A percentile compares a stretch with the other conserved stretches of the same genome.
Evolutionary conservation across 768 basidiomycete species (phyloP).

Genomic region (Ramaria sp.): DNA sequence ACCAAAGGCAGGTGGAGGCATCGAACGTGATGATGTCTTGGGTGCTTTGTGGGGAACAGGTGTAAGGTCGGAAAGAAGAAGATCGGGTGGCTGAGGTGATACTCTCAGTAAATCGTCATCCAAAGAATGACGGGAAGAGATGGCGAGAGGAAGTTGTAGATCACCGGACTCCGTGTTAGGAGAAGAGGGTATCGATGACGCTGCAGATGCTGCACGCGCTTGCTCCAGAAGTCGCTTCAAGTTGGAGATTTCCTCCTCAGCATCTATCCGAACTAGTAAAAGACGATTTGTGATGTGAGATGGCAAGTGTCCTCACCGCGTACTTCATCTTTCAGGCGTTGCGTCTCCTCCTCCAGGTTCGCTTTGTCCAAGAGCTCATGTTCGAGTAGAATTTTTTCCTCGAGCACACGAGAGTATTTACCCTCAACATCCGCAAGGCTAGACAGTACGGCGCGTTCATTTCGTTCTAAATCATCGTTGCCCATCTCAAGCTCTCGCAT

Average conservation of each 20-base stretch:
- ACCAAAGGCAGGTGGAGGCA: conserved; percentile 6
- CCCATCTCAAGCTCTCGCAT: conserved; percentile 91
- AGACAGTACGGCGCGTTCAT: conserved; percentile 80
- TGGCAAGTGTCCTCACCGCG: conserved; percentile 47
- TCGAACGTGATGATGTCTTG: conserved; percentile 10
- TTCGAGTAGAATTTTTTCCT: conserved; percentile 95
- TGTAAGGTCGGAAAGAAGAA: conserved; percentile 48
- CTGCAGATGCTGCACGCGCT: conserved; percentile 22
- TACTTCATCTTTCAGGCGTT: conserved; percentile 86
- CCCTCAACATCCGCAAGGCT: conserved; percentile 76
- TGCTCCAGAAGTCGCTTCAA: conserved; percentile 62
- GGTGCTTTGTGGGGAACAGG: conserved; percentile 25
- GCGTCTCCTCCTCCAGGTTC: conserved; percentile 79
- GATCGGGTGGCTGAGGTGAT: conserved; percentile 42
- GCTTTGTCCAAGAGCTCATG: conserved; percentile 92
- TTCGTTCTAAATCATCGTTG: conserved; percentile 93
- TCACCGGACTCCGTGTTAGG: not conserved
- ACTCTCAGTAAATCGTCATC: conserved; percentile 52
- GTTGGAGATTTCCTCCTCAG: conserved; percentile 74
- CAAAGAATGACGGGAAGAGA: conserved; percentile 25
- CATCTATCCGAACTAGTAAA: conserved; percentile 40
- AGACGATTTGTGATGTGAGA: not conserved
- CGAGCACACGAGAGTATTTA: conserved; percentile 82
- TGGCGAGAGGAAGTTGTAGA: conserved; percentile 21
- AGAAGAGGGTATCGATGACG: conserved; percentile 15